Evolutionary conservation across 148 eudicot genomes (phyloP).

Genomic region (Dysphania ambrosioides): DNA sequence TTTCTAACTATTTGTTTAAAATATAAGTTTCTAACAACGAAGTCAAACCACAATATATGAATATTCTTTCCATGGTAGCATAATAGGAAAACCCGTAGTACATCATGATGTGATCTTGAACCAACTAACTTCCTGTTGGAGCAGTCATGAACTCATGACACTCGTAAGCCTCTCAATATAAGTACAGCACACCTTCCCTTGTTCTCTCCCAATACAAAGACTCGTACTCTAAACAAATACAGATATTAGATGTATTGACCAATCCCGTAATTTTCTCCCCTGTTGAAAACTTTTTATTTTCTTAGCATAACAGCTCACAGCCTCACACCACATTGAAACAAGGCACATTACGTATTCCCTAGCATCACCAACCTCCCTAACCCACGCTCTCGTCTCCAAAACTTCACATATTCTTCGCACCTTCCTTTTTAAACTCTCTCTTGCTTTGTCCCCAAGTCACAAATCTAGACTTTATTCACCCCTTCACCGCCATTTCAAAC

Average conservation of each 20-base stretch:
- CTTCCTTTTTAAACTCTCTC: neutral
- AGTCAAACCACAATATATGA: no score
- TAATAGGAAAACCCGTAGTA: no score
- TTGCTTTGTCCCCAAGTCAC: conserved; percentile 17
- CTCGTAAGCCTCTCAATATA: no score
- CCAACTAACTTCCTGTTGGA: no score
- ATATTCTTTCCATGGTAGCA: no score
- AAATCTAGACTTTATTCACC: neutral
- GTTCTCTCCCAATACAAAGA: no score
- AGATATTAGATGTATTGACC: neutral
- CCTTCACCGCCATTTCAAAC: no score
- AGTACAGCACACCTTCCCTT: neutral
- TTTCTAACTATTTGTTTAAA: no score
- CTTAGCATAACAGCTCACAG: neutral
- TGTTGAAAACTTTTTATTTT: neutral
- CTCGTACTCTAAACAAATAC: no score
- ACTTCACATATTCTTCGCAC: conserved; percentile 11
- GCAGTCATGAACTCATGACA: no score
- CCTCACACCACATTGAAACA: conserved; percentile 13
- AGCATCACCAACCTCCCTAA: neutral
- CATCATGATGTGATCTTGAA: no score
- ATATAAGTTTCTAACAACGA: no score
- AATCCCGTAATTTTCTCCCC: neutral
- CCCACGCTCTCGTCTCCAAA: neutral
- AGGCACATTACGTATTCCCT: conserved; percentile 10